These are phyloP conservation scores for Pseudonitzschia pungens DNA, from an alignment of 108 stramenopile species.

Conservation along the genomic window DNA sequence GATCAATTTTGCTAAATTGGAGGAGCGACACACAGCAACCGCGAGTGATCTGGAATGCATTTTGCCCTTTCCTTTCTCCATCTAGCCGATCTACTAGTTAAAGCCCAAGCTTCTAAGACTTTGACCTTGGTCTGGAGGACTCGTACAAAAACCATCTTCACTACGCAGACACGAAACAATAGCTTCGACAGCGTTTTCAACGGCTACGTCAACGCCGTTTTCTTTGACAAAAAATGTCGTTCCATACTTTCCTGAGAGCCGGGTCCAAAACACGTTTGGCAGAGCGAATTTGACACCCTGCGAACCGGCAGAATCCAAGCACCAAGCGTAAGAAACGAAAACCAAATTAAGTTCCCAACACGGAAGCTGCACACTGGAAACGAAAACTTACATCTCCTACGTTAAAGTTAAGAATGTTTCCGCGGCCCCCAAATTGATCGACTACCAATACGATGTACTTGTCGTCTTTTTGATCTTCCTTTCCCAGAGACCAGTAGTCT, in stretches of 20 bases:
- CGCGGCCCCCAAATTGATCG: conserved; percentile 84
- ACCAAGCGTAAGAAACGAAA: neutral
- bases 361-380: neutral
- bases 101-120: conserved; percentile 69
- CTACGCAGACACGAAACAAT: conserved; percentile 75
- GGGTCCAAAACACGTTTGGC: conserved; percentile 88
- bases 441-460: conserved; percentile 86
- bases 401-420: conserved; percentile 87
- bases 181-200: conserved; percentile 80
- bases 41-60: too few species aligned
- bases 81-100: neutral
- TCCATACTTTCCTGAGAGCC: conserved; percentile 76
- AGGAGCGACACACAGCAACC: too few species aligned
- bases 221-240: conserved; percentile 82
- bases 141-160: conserved; percentile 81
- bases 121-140: conserved; percentile 69
- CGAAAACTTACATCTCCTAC: conserved; percentile 66
- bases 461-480: conserved; percentile 85
- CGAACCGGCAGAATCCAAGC: conserved; percentile 21
- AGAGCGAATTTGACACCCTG: conserved; percentile 61
- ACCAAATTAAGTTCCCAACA: neutral
- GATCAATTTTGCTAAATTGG: too few species aligned
- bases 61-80: too few species aligned
- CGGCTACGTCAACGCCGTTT: conserved; percentile 83
- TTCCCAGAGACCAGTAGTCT: conserved; percentile 89